These are phyloP conservation scores for Hibiscus mutabilis DNA, from an alignment of 345 rosid species.

Conservation along the genomic window DNA sequence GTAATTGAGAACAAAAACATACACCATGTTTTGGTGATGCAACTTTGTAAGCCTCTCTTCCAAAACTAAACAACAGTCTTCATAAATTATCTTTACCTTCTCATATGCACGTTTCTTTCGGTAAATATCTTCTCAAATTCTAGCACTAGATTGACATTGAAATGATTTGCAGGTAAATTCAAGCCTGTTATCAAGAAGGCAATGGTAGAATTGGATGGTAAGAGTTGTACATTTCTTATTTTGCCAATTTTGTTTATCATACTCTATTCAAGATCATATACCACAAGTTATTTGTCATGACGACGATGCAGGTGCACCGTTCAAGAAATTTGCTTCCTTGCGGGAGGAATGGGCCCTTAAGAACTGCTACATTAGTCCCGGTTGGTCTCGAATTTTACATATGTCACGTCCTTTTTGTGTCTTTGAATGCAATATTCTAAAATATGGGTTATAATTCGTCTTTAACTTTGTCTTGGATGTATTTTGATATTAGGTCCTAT, in stretches of 20 bases:
- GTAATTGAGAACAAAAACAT: background rate
- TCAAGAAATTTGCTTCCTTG: constrained; percentile 60
- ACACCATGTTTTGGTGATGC: background rate
- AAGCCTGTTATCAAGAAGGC: constrained; percentile 99
- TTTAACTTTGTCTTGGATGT: background rate
- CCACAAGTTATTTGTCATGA: background rate
- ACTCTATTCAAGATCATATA: background rate
- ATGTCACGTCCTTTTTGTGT: background rate
- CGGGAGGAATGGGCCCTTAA: constrained; percentile 83
- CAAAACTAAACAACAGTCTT: background rate
- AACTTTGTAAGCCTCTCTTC: background rate
- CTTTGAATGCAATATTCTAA: background rate
- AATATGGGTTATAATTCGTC: background rate
- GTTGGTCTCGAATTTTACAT: constrained; percentile 31
- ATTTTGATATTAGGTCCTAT: constrained; percentile 58
- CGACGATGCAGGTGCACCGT: constrained; percentile 71
- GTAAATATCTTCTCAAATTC: background rate
- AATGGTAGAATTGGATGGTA: constrained; percentile 97
- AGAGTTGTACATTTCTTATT: background rate
- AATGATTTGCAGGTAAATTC: constrained; percentile 58
- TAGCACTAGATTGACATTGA: background rate
- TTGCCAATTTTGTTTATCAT: background rate
- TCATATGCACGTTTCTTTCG: background rate
- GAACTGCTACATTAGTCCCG: constrained; percentile 87
- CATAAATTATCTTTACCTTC: background rate